Base-by-base conservation (phyloP, 768 basidiomycete species). In the Boletus insuetus region DNA sequence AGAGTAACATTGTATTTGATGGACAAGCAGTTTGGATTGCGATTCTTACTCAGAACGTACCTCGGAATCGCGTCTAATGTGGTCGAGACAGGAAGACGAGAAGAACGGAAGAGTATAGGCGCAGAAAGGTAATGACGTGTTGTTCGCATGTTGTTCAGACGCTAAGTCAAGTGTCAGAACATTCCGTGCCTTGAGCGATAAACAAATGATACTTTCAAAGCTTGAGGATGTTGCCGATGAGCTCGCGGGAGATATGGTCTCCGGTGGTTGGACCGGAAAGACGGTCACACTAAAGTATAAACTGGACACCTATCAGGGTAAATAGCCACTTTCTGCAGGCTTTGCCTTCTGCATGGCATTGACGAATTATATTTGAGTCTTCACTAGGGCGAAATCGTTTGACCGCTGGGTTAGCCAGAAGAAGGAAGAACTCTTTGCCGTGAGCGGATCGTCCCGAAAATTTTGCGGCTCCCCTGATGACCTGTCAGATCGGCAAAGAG, bases 241-340 rank as follows among this genome's bases (percentile, higher is more conserved):
- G 62, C 82, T 99, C 13, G 89, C 84, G 64, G 78, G 79, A 41
- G 94, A 97, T 66, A 86, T 98, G 82, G 74, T 77, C 26, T 70
- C 79, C n/a, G 78, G 79, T 43, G 87, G 90, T 31, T 99, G 93
- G 86, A 80, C 84, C 8, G 96, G 93, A 9, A 83, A 87, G 60
- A 97, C 93, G 0, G 79, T 98, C 32, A 96, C 92, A 0, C 78
- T 98, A 47, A 97, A 96, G 69, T 94, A 87, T 69, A 99, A 99
- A 74, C 79, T 92, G 34, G 87, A 95, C 66, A 94, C 86, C 1
- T 98, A 86, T 69, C 84, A 96, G 77, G 86, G 91, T 85, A 54
- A 29, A 63, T 6, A 13, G 5, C 41, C 45, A 46, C 11, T 45
- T 42, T 44, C 22, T 51, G 22, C 40, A 34, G 53, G 46, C 44